Evolutionary conservation across 2,329 filamentous ascomycete genomes (phyloP).

Genomic region (Apiospora koreana): DNA sequence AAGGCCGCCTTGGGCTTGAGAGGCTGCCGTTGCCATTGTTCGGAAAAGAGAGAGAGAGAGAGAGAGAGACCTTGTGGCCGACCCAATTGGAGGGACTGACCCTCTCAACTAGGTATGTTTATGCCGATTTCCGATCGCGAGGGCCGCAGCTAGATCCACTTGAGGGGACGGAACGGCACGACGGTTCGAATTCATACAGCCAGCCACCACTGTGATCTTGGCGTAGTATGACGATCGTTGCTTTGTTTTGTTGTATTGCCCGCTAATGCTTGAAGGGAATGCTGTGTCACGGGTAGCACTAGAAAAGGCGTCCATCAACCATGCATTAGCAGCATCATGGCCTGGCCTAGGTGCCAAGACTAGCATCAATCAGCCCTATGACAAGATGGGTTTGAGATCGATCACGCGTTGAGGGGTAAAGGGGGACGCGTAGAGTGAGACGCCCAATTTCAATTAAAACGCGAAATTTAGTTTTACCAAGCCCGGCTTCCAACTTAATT

Average conservation of each 20-base stretch:
- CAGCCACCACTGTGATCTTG: background rate
- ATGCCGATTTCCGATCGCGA: background rate
- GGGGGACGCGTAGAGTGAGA: conserved; percentile 7
- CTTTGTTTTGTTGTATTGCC: background rate
- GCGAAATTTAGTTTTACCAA: conserved; percentile 17
- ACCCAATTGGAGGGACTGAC: background rate
- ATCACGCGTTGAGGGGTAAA: conserved; percentile 28
- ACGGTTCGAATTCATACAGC: background rate
- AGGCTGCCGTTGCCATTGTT: conserved; percentile 8
- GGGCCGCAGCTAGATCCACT: background rate
- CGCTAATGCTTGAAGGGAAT: background rate
- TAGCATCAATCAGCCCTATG: conserved; percentile 9
- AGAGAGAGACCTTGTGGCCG: background rate
- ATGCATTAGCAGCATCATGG: conserved; percentile 5
- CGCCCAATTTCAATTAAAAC: conserved; percentile 6
- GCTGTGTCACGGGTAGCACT: background rate
- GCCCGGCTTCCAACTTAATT: background rate
- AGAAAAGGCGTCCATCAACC: conserved; percentile 1
- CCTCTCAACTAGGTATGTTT: background rate
- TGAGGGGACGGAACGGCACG: background rate
- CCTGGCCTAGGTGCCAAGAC: conserved; percentile 3
- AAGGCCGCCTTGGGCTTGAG: conserved; percentile 12
- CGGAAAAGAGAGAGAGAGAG: background rate
- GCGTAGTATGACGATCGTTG: background rate
- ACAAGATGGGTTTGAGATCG: background rate